These are phyloP conservation scores for Cyberlindnera bimundalis DNA, from an alignment of 805 yeast species.

Conservation along the genomic window DNA sequence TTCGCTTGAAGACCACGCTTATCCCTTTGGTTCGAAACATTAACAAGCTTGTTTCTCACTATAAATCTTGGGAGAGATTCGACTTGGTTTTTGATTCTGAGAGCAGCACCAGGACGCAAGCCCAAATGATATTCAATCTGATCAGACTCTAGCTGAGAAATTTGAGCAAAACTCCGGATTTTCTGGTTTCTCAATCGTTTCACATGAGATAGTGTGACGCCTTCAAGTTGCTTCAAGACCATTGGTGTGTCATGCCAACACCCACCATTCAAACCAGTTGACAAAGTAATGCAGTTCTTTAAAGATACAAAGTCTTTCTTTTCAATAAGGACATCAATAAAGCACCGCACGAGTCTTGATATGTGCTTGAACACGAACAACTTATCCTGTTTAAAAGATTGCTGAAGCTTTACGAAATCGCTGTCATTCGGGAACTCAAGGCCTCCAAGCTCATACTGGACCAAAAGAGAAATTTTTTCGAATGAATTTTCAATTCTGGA, in stretches of 20 bases:
- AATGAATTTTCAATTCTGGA: too few relatives aligned
- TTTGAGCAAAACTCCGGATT: conserved; percentile 32
- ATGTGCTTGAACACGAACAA: conserved; percentile 39
- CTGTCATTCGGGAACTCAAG: conserved; percentile 42
- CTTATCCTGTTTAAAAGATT: conserved; percentile 43
- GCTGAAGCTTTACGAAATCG: conserved; percentile 38
- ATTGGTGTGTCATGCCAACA: conserved; percentile 50
- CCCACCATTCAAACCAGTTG: conserved; percentile 40
- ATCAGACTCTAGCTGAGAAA: conserved; percentile 28
- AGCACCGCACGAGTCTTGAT: too few relatives aligned
- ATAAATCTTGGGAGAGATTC: conserved; percentile 36
- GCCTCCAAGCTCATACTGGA: conserved; percentile 51
- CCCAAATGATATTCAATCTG: conserved; percentile 41
- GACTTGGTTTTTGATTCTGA: conserved; percentile 34
- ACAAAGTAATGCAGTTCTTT: conserved; percentile 34
- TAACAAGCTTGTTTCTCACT: conserved; percentile 21
- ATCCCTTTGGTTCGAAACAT: conserved; percentile 6
- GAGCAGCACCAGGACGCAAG: conserved; percentile 39
- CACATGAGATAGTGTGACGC: conserved; percentile 41
- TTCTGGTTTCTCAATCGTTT: conserved; percentile 36
- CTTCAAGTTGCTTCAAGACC: conserved; percentile 45
- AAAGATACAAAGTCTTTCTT: conserved; percentile 42
- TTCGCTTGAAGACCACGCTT: conserved; percentile 8
- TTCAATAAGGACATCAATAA: conserved; percentile 40
- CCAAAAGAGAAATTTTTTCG: conserved; percentile 24